phyloP scores from a whole-genome alignment of 1,284 basidiomycete genomes.

The Kalmanozyma brasiliensis region DNA sequence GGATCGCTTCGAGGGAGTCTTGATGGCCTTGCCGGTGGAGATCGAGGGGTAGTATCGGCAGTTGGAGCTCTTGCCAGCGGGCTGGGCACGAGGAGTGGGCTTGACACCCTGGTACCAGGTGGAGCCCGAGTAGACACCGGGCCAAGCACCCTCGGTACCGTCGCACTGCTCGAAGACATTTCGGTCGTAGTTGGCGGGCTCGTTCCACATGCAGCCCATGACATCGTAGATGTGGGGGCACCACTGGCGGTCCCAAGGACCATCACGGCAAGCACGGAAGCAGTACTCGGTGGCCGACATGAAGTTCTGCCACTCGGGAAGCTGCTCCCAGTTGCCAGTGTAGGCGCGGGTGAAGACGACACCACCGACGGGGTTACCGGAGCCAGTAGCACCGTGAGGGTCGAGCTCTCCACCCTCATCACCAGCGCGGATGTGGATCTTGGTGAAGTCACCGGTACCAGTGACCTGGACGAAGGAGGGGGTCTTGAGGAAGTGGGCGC shows the following conservation, averaged over 20 bases:
- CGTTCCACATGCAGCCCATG: constrained; percentile 61
- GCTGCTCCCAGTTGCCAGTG: constrained; percentile 60
- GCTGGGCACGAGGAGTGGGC: constrained; percentile 49
- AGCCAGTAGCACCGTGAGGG: constrained; percentile 63
- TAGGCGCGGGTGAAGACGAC: constrained; percentile 58
- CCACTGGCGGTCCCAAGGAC: constrained; percentile 53
- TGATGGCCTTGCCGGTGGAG: constrained; percentile 50
- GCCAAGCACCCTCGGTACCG: constrained; percentile 56
- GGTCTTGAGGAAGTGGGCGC: constrained; percentile 78
- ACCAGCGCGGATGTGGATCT: constrained; percentile 61
- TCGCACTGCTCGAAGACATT: constrained; percentile 62
- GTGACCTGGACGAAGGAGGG: constrained; percentile 78
- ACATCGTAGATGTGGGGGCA: constrained; percentile 67
- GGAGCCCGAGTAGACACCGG: constrained; percentile 60
- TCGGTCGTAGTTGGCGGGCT: constrained; percentile 60
- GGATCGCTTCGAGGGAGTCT: constrained; percentile 48
- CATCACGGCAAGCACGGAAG: constrained; percentile 64
- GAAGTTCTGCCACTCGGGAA: constrained; percentile 65
- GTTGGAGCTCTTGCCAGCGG: constrained; percentile 49
- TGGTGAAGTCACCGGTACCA: constrained; percentile 70
- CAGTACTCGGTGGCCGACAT: constrained; percentile 64
- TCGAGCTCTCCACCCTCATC: constrained; percentile 69
- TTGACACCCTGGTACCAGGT: constrained; percentile 61
- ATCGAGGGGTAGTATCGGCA: constrained; percentile 57
- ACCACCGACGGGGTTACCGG: constrained; percentile 60